Evolutionary conservation across 73 alveolate species (phyloP), one percentile per base, ranked within the genome.

Genomic region (Tetrahymena malaccensis): DNA sequence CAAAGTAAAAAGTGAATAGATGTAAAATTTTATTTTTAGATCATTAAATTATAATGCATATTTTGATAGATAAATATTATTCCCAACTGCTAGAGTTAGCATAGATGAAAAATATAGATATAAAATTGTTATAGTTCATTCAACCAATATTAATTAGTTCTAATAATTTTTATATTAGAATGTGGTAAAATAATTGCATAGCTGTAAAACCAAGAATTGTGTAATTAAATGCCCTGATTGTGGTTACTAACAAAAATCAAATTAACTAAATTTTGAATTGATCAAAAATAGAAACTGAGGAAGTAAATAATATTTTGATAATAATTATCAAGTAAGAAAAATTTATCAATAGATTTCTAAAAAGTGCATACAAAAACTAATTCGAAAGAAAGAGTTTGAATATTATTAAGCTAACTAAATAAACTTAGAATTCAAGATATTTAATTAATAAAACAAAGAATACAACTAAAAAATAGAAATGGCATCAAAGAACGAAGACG

Each of bases 401-500:
- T 70, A 70, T 70, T 70, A 70, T 27, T 70, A 25, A 70, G 89
- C 89, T 27, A 70, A 70, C 21, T 1, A n/a, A 70, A 70, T 50
- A 50, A 50, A 50, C 83, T 50, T 50, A 70, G 89, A 70, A 22
- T 15, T 70, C 21, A n/a, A 70, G 37, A 70, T 70, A 70, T n/a
- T 70, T 70, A 70, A 70, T 70, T 22, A 70, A 70, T 70, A 70
- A 70, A 70, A 13, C 17, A 70, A 70, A 70, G 17, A 70, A 31
- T 25, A 84, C 85, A 50, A 89, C 43, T 40, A 55, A 27, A 25
- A 43, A 94, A 84, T 84, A 94, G 93, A 50, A 95, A 95, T 95
- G 97, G 70, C 97, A 27, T 85, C 94, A 85, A 43, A 93, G 40
- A 89, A 50, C 94, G 97, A 95, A 85, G 97, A 95, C 40, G 97